A percentile compares a stretch with the other conserved stretches of the same genome.
Evolutionary conservation across 768 basidiomycete species (phyloP).

Genomic region (Tulasnella sp.): DNA sequence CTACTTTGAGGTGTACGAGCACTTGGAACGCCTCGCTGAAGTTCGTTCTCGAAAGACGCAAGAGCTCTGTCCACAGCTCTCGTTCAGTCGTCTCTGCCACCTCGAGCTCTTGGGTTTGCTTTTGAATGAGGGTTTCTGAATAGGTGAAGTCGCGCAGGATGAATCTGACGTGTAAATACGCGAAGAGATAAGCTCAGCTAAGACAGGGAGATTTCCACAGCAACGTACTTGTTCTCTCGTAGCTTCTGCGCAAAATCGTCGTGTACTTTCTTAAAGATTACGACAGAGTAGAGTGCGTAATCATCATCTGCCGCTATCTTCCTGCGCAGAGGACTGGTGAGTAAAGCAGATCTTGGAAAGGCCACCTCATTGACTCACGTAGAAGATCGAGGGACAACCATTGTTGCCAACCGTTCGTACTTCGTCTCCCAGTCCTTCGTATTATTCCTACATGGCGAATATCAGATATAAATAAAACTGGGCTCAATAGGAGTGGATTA

Average conservation of each 20-base stretch:
- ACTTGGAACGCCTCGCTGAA: constrained; percentile 96
- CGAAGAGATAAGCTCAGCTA: background rate
- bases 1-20: constrained; percentile 83
- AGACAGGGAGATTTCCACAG: background rate
- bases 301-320: constrained; percentile 77
- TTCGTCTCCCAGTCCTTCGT: constrained; percentile 80
- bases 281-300: constrained; percentile 71
- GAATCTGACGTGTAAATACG: constrained; percentile 46
- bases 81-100: constrained; percentile 79
- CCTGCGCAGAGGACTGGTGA: constrained; percentile 30
- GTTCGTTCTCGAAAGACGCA: constrained; percentile 83
- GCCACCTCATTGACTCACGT: constrained; percentile 38
- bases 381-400: constrained; percentile 91
- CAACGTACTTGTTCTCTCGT: constrained; percentile 78
- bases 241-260: constrained; percentile 92
- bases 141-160: constrained; percentile 89
- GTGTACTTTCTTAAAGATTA: constrained; percentile 80
- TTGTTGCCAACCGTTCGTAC: constrained; percentile 77
- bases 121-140: constrained; percentile 68
- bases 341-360: background rate
- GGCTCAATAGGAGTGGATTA: background rate
- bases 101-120: constrained; percentile 71
- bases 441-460: constrained; percentile 41
- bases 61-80: constrained; percentile 93
- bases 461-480: background rate